A percentile compares a stretch with the other conserved stretches of the same genome.
phyloP scores from a whole-genome alignment of 495 filamentous ascomycete species.

The Cercophora scortea region DNA sequence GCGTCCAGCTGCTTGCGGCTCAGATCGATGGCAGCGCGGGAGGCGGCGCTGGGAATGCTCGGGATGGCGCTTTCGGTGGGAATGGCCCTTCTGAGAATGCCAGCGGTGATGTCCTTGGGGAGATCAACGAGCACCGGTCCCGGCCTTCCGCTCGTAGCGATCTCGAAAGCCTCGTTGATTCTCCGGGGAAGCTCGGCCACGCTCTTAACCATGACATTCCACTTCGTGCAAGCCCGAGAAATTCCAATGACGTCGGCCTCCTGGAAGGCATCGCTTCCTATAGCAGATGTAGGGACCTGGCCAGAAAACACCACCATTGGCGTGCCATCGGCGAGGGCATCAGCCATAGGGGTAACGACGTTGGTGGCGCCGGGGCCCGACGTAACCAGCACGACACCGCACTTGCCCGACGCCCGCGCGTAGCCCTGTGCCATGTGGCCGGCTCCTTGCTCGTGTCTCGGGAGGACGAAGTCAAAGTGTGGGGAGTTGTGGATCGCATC shows the following conservation, averaged over 20 bases:
- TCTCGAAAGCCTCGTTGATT: constrained; percentile 82
- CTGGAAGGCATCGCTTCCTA: constrained; percentile 76
- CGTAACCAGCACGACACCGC: constrained; percentile 71
- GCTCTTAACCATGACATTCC: constrained; percentile 80
- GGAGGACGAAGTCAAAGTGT: constrained; percentile 70
- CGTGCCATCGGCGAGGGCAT: constrained; percentile 70
- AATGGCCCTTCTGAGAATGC: constrained; percentile 58
- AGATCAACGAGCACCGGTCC: constrained; percentile 76
- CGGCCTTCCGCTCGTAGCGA: constrained; percentile 66
- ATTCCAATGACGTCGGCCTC: constrained; percentile 74
- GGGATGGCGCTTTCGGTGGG: constrained; percentile 58
- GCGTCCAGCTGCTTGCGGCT: constrained; percentile 50
- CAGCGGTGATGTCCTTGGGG: constrained; percentile 71
- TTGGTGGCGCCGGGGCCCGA: constrained; percentile 76
- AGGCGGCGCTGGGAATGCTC: constrained; percentile 60
- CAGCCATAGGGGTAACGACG: constrained; percentile 70
- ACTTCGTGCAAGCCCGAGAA: constrained; percentile 72
- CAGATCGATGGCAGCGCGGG: constrained; percentile 53
- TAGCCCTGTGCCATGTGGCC: constrained; percentile 80
- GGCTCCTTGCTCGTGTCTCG: constrained; percentile 72
- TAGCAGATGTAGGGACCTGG: constrained; percentile 65
- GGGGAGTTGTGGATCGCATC: constrained; percentile 76
- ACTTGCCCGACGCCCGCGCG: constrained; percentile 64
- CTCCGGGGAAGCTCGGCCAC: constrained; percentile 67
- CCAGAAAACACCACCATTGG: constrained; percentile 73